A percentile compares a stretch with the other conserved stretches of the same genome.
These are phyloP conservation scores for Fistulifera solaris DNA, from an alignment of 108 stramenopile genomes.

Conservation along the genomic window DNA sequence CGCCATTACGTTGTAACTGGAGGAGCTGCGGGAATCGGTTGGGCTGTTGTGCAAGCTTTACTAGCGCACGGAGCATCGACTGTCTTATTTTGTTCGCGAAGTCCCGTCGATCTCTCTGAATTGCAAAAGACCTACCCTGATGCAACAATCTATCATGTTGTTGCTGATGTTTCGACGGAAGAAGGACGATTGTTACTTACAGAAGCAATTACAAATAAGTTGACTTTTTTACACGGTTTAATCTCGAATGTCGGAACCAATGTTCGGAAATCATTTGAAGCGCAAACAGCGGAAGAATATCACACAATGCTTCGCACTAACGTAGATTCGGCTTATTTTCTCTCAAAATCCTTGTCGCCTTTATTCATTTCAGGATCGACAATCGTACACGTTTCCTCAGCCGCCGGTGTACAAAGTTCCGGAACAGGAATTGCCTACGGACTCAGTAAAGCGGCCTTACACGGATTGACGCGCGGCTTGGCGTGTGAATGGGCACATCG, in stretches of 20 bases:
- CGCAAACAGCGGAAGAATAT: conserved; percentile 77
- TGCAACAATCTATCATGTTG: conserved; percentile 19
- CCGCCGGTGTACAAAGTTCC: conserved; percentile 66
- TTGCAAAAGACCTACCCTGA: conserved; percentile 18
- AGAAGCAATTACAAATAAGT: conserved; percentile 16
- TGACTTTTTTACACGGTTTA: conserved; percentile 55
- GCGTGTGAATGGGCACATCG: conserved; percentile 79
- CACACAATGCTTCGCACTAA: conserved; percentile 64
- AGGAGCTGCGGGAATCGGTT: conserved; percentile 52
- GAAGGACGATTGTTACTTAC: conserved; percentile 42
- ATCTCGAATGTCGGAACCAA: conserved; percentile 91
- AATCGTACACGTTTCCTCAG: conserved; percentile 82
- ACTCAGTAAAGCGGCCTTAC: conserved; percentile 80
- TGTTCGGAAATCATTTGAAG: conserved; percentile 56
- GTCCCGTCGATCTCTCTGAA: background rate
- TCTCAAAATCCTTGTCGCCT: conserved; percentile 24
- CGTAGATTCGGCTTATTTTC: conserved; percentile 62
- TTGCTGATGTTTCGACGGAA: conserved; percentile 53
- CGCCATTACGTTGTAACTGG: conserved; percentile 54
- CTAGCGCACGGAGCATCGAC: conserved; percentile 28
- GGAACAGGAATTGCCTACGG: conserved; percentile 83
- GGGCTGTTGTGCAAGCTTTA: conserved; percentile 34
- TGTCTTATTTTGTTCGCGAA: conserved; percentile 45
- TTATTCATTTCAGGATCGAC: conserved; percentile 40
- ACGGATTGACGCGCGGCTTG: conserved; percentile 60